These are phyloP conservation scores for Xylaria telfairii DNA, from an alignment of 495 filamentous ascomycete species.

Conservation along the genomic window DNA sequence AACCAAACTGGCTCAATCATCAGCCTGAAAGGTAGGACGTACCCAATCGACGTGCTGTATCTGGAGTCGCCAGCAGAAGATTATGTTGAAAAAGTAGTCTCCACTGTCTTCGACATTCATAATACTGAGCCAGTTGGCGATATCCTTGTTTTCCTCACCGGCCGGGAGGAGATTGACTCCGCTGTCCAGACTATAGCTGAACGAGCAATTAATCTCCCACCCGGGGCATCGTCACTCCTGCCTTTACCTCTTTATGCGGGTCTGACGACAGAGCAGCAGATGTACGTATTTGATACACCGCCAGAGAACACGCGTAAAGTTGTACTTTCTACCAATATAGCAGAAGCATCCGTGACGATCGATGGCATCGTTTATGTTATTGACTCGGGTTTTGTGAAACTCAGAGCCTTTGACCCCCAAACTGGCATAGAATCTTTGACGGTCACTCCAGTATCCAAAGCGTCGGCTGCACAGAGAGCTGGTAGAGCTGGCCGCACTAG, in stretches of 20 bases:
- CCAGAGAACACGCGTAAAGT: constrained; percentile 88
- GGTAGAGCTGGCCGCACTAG: constrained; percentile 91
- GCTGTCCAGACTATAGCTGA: constrained; percentile 80
- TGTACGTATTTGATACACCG: constrained; percentile 89
- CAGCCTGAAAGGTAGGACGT: constrained; percentile 88
- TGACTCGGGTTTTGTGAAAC: constrained; percentile 90
- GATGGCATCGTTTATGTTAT: constrained; percentile 92
- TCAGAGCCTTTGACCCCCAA: constrained; percentile 83
- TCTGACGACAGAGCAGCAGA: constrained; percentile 85
- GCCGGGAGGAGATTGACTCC: constrained; percentile 90
- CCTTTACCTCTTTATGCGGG: constrained; percentile 89
- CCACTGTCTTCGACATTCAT: constrained; percentile 94
- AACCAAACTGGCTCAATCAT: constrained; percentile 71
- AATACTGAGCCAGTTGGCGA: constrained; percentile 86
- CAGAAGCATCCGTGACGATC: constrained; percentile 94
- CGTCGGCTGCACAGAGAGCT: constrained; percentile 89
- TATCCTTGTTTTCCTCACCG: constrained; percentile 90
- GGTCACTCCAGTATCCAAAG: constrained; percentile 86
- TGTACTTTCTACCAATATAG: constrained; percentile 94
- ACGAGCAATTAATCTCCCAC: constrained; percentile 74
- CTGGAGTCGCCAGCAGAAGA: constrained; percentile 81
- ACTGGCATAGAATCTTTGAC: constrained; percentile 93
- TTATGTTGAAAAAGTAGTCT: constrained; percentile 85
- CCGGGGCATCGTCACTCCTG: constrained; percentile 70
- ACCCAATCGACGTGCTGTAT: constrained; percentile 89